A percentile compares a stretch with the other conserved stretches of the same genome.
These are phyloP conservation scores for Dovyalis caffra DNA, from an alignment of 345 rosid genomes.

Conservation along the genomic window DNA sequence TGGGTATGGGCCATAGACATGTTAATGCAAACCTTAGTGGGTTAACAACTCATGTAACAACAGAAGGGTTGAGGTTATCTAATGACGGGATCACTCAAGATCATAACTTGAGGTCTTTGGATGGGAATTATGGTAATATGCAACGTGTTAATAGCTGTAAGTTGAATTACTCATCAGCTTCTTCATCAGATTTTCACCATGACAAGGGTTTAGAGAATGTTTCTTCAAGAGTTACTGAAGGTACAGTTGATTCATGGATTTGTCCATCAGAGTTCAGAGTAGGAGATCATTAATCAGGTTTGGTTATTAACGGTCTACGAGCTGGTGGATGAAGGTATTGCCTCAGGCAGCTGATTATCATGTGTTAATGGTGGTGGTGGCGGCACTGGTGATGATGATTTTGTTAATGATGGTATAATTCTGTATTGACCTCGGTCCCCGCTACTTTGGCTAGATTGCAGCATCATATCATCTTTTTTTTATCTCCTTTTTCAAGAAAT, in stretches of 20 bases:
- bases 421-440: conserved; percentile 3
- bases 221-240: conserved; percentile 42
- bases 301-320: neutral
- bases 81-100: conserved; percentile 17
- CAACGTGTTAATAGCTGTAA: conserved; percentile 37
- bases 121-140: conserved; percentile 24
- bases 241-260: conserved; percentile 71
- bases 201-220: conserved; percentile 50
- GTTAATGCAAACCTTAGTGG: conserved; percentile 26
- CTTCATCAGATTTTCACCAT: conserved; percentile 53
- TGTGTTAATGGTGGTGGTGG: neutral
- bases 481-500: neutral
- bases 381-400: neutral
- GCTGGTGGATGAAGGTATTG: neutral
- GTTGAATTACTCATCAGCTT: conserved; percentile 39
- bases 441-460: neutral
- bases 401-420: neutral
- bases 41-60: conserved; percentile 11
- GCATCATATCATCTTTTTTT: conserved; percentile 3
- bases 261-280: conserved; percentile 50
- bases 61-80: neutral
- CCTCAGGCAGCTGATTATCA: neutral
- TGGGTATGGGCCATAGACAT: conserved; percentile 33
- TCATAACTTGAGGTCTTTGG: conserved; percentile 27
- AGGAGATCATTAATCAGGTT: neutral